Evolutionary conservation across 1,284 basidiomycete genomes (phyloP).

Genomic region (Irpex sp.): DNA sequence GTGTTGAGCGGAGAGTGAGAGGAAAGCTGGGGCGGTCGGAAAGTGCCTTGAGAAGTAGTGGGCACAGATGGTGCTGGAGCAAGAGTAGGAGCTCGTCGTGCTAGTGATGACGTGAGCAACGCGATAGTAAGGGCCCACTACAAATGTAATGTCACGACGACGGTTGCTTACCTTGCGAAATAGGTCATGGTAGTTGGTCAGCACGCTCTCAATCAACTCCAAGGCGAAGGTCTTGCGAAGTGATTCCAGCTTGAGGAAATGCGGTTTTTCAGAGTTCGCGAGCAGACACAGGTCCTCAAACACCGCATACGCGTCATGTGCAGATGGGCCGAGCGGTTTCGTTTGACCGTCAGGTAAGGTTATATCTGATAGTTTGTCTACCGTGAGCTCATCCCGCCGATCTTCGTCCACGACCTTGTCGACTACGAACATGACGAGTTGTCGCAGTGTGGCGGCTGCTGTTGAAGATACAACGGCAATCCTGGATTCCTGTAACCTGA

Average conservation of each 20-base stretch:
- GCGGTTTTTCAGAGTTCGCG: slow-evolving; percentile 79
- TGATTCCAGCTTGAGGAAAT: slow-evolving; percentile 81
- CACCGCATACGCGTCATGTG: slow-evolving; percentile 83
- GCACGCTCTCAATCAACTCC: slow-evolving; percentile 94
- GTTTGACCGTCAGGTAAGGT: slow-evolving; percentile 62
- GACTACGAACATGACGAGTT: slow-evolving; percentile 96
- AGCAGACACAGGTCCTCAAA: slow-evolving; percentile 90
- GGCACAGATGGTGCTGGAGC: slow-evolving; percentile 86
- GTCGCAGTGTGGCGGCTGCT: slow-evolving; percentile 93
- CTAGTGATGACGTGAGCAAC: slow-evolving; percentile 32
- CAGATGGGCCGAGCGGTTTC: slow-evolving; percentile 70
- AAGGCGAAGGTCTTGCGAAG: slow-evolving; percentile 93
- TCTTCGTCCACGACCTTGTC: slow-evolving; percentile 92
- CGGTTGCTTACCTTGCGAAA: slow-evolving; percentile 67
- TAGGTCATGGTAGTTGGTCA: slow-evolving; percentile 90
- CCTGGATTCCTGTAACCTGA: slow-evolving; percentile 91
- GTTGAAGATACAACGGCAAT: slow-evolving; percentile 97
- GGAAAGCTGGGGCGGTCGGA: slow-evolving; percentile 86
- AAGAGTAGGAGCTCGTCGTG: slow-evolving; percentile 84
- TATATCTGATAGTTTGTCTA: slow-evolving; percentile 38
- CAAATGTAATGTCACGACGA: not conserved
- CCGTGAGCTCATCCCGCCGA: slow-evolving; percentile 35
- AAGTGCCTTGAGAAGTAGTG: slow-evolving; percentile 83
- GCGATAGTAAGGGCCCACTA: not conserved
- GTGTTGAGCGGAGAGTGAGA: slow-evolving; percentile 84